Evolutionary conservation across 768 basidiomycete species (phyloP), one percentile per base, ranked within the genome.

Genomic region (Mycena alexandri): DNA sequence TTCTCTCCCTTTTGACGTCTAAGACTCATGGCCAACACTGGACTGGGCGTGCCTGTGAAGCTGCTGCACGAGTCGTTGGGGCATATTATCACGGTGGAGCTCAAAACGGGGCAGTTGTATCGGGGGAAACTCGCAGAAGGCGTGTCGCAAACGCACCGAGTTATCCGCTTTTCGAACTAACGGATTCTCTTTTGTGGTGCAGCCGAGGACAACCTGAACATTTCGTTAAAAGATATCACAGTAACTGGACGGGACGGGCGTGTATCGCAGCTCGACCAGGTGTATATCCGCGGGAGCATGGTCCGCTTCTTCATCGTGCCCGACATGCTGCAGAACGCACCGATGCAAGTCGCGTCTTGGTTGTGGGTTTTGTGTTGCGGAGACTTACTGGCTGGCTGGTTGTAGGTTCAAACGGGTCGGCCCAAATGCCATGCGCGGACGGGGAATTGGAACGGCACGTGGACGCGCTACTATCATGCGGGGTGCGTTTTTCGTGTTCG

Each of bases 181-280:
- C 53, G 16, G 11, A 38, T 29, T 29, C 38, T 54, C 62, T 56
- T 69, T 63, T 54, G 22, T 44, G n/a, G 63, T 63, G 68, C 79
- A 99, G 98, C 98, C 71, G 98, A 99, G 80, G 98, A 99, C 77
- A 98, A 98, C 73, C 85, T 99, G 48, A 99, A 99, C 81, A 96
- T 99, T 76, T 96, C 96, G 5, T 78, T 99, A 70, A 94, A 89
- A 79, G 95, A 99, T 71, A 98, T 98, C 75, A 99, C 98, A 34
- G 98, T 99, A 36, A 99, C 98, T 16, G 95, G 93, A 60, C 90
- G 98, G 59, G 98, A 99, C 85, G 98, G 98, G 25, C 94, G 98
- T 74, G 95, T 99, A 33, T 98, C 98, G 14, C 98, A 99, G 78
- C 86, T 99, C 56, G 98, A 99, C 83, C 97, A 98, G 80, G 97